Evolutionary conservation across 2,329 filamentous ascomycete species (phyloP), one percentile per base, ranked within the genome.

Genomic region (Colletotrichum liriopes): DNA sequence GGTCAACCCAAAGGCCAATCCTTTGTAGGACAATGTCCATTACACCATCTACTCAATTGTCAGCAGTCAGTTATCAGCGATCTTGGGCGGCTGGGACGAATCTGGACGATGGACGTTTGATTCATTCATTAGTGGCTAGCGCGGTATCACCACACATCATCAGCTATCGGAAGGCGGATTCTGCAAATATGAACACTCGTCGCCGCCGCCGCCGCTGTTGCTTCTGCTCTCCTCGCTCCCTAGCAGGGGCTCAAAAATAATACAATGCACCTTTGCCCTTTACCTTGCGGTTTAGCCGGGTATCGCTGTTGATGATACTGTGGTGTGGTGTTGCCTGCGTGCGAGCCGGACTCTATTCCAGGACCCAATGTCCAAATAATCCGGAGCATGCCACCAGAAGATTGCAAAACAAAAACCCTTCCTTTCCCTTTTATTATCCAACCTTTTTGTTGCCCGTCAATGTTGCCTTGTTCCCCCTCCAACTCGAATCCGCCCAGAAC

Each of bases 251-350:
- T 26, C 23, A 14, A 29, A 45, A 43, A 73, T 68, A 35, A 35
- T 61, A 73, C 64, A 72, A 68, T 73, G 59, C 63, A 73, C 64
- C 68, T 39, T 29, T 58, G 52, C 59, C 47, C 35, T 29, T 49
- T 12, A 23, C 62, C 68, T 71, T 58, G 54, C 52, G 68, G 68
- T 54, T 32, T 26, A 26, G 69, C 64, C 62, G 59, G 63, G 69
- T 72, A 68, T 73, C 68, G 69, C 68, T 73, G 45, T 63, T 72
- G 67, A 73, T 73, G 72, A 70, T 62, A 70, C 71, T 72, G 65
- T 55, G 58, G 62, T 66, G 47, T 71, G 39, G 35, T 35, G 39
- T 71, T 41, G 49, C 45, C 37, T 37, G 69, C 67, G 45, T 54
- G 58, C 56, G 56, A 71, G 51, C 64, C 65, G 65, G 69, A 64